Percentiles rank a stretch among this genome's conserved stretches.
Evolutionary conservation across 2,329 filamentous ascomycete species (phyloP).

Genomic region (Fusarium neocosmosporiellum): DNA sequence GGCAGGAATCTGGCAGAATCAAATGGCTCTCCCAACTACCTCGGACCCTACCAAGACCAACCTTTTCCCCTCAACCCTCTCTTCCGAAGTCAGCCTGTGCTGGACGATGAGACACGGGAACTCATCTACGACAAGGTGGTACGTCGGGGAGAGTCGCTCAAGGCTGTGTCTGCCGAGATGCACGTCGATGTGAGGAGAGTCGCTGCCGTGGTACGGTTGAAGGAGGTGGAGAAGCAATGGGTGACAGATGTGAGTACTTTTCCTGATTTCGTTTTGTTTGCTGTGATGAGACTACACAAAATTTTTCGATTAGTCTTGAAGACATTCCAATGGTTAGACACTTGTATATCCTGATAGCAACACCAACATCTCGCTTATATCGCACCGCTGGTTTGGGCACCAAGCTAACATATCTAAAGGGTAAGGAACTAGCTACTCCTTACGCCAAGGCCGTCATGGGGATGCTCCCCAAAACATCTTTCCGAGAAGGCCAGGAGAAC

Average conservation of each 20-base stretch:
- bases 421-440: conserved; percentile 78
- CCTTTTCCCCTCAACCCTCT: conserved; percentile 81
- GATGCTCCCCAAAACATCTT: conserved; percentile 83
- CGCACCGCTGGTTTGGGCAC: background rate
- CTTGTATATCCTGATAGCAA: conserved; percentile 44
- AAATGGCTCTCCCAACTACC: conserved; percentile 49
- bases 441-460: conserved; percentile 80
- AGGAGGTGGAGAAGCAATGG: conserved; percentile 87
- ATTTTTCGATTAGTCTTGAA: conserved; percentile 99
- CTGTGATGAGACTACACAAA: conserved; percentile 72
- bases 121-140: conserved; percentile 79
- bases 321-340: conserved; percentile 89
- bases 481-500: conserved; percentile 60
- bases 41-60: conserved; percentile 52
- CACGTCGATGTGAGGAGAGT: conserved; percentile 86
- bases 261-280: conserved; percentile 9
- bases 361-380: conserved; percentile 12
- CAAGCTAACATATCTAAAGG: conserved; percentile 61
- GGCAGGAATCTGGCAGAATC: conserved; percentile 42
- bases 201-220: conserved; percentile 85
- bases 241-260: conserved; percentile 72
- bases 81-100: conserved; percentile 78
- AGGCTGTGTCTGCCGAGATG: conserved; percentile 80
- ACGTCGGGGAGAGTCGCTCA: conserved; percentile 73
- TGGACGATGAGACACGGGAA: conserved; percentile 79